Evolutionary conservation across 2,329 filamentous ascomycete genomes (phyloP), one percentile per base, ranked within the genome.

Genomic region (Aspergillus nomiae): DNA sequence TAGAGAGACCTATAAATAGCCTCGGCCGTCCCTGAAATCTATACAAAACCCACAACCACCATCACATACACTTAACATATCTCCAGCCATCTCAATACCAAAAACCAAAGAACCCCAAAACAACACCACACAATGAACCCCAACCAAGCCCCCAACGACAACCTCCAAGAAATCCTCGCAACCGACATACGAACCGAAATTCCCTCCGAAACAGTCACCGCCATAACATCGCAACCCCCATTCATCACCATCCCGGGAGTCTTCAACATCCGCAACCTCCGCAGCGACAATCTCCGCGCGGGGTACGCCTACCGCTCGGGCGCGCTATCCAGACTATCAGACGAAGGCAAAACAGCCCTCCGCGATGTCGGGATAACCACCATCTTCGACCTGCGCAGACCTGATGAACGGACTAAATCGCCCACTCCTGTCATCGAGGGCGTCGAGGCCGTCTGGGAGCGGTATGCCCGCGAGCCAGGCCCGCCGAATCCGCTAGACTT

Each of bases 331-430:
- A 78, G 78, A 61, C 78, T 90, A 45, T 85, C 85, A 0, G 74
- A 81, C 21, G 78, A 82, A 30, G 89, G 89, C 10, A 79, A 86
- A 16, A 66, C 75, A 2, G 81, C 80, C 48, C 80, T 92, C 55
- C 61, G 79, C 38, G 68, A 75, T 7, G 78, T 92, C 59, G 84
- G 86, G 16, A 86, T 94, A 66, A 84, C 81, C 19, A 82, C 84
- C 64, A 84, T 92, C 55, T 93, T 88, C 73, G 91, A 93, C 77
- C 80, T 93, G 12, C 85, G 91, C 56, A 89, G 86, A 26, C 76
- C 78, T 26, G 78, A 81, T 12, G 78, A 81, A 72, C 78, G 71
- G 70, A 78, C 70, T 65, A 78, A 67, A 62, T 67, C 67, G 32
- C 78, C 82, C 60, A 84, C 82, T 76, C 81, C 83, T 6, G 83